Conservation (phyloP, 1,139 yeast species). For the Hyphopichia fennica region DNA sequence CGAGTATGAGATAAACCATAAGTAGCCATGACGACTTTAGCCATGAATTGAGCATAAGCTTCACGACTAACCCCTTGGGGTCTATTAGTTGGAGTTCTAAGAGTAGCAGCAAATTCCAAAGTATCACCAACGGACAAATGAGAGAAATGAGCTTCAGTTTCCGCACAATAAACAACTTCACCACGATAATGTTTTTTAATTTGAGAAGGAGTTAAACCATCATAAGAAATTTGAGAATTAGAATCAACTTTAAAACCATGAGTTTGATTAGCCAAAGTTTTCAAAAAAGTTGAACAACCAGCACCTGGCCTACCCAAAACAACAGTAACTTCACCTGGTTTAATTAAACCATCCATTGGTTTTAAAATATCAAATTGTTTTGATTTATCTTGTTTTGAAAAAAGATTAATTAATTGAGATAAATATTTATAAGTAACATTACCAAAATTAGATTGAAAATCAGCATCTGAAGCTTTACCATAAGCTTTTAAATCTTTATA, state of each 20-base stretch:
- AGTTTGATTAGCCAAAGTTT: constrained; percentile 68
- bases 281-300: constrained; percentile 78
- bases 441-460: constrained; percentile 13
- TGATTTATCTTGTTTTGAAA: constrained; percentile 4
- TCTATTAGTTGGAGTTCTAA: constrained; percentile 68
- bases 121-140: constrained; percentile 74
- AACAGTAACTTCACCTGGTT: constrained; percentile 73
- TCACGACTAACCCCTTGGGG: constrained; percentile 58
- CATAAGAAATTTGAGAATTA: constrained; percentile 42
- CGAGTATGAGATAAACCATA: constrained; percentile 70
- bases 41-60: constrained; percentile 58
- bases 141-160: constrained; percentile 70
- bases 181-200: constrained; percentile 42
- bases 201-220: constrained; percentile 30
- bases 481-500: constrained; percentile 17
- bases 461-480: constrained; percentile 18
- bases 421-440: constrained; percentile 10
- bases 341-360: constrained; percentile 65
- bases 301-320: constrained; percentile 85
- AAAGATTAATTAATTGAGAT: constrained; percentile 1
- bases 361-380: constrained; percentile 56
- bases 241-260: constrained; percentile 65
- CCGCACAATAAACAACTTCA: constrained; percentile 73
- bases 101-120: constrained; percentile 59
- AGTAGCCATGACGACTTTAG: constrained; percentile 71